Evolutionary conservation across 371 early-diverging fungal genomes (phyloP).

Genomic region (Rhizopus sp.): DNA sequence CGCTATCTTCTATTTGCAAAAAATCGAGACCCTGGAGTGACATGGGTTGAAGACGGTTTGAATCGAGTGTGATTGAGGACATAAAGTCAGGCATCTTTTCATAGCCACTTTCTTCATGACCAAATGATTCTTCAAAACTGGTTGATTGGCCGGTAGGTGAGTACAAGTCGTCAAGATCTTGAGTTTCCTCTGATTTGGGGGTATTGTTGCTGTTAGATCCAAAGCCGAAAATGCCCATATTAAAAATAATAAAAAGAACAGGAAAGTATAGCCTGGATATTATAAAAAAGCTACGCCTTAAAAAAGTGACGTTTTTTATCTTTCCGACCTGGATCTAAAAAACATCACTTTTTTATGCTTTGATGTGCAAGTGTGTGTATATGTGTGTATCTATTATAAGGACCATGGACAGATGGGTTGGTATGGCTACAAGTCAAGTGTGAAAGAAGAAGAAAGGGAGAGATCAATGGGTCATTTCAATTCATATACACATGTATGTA

Average conservation of each 20-base stretch:
- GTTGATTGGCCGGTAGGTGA: conserved; percentile 8
- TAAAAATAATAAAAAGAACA: not conserved
- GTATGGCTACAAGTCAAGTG: no score
- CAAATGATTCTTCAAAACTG: conserved; percentile 7
- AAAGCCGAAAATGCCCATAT: conserved; percentile 28
- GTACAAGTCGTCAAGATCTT: conserved; percentile 16
- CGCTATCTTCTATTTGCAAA: conserved; percentile 55
- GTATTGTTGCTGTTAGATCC: conserved; percentile 11
- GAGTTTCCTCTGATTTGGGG: conserved; percentile 2
- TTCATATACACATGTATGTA: no score
- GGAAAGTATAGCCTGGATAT: not conserved
- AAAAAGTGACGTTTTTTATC: conserved; percentile 1
- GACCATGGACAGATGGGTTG: no score
- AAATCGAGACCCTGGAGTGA: conserved; percentile 64
- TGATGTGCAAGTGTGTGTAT: no score
- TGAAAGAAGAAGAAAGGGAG: no score
- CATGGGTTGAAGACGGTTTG: conserved; percentile 59
- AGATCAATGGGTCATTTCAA: no score
- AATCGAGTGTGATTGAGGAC: conserved; percentile 49
- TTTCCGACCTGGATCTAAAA: not conserved
- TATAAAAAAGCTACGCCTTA: not conserved
- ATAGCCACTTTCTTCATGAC: conserved; percentile 11
- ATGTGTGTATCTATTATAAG: no score
- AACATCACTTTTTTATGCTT: no score
- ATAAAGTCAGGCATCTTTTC: conserved; percentile 21